These are phyloP conservation scores for Mediolabrus comicus DNA, from an alignment of 108 stramenopile species.

Conservation along the genomic window DNA sequence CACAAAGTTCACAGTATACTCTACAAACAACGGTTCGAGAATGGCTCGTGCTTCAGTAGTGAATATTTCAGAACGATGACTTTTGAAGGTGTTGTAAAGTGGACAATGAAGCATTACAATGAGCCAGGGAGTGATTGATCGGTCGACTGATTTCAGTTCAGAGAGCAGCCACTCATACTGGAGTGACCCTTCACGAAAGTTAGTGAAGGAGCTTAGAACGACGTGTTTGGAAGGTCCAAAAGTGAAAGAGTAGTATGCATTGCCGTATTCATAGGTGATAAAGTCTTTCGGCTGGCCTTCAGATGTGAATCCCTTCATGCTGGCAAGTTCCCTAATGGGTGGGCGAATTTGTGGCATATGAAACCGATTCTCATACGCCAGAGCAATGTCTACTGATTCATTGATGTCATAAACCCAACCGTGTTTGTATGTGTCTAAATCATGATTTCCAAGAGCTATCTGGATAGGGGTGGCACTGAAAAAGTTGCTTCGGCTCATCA, in stretches of 20 bases:
- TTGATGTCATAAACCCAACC: constrained; percentile 11
- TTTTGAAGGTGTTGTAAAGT: constrained; percentile 76
- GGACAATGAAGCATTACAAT: constrained; percentile 80
- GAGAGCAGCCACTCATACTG: constrained; percentile 78
- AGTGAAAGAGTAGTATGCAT: constrained; percentile 77
- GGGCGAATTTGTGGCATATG: constrained; percentile 77
- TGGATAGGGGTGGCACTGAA: constrained; percentile 61
- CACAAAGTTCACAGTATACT: constrained; percentile 84
- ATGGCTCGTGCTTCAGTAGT: constrained; percentile 59
- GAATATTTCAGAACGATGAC: constrained; percentile 66
- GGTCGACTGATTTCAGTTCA: constrained; percentile 68
- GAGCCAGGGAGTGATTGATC: constrained; percentile 80
- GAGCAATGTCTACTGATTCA: constrained; percentile 55
- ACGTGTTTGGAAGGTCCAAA: constrained; percentile 74
- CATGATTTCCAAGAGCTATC: constrained; percentile 81
- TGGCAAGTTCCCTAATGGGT: constrained; percentile 46
- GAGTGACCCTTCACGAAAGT: constrained; percentile 58
- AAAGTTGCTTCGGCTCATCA: constrained; percentile 61
- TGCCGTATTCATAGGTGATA: constrained; percentile 79
- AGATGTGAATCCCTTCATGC: constrained; percentile 41
- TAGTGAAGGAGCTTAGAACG: constrained; percentile 73
- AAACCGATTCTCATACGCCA: constrained; percentile 75
- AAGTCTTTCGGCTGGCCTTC: constrained; percentile 59
- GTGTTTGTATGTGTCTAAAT: constrained; percentile 57
- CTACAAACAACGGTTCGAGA: constrained; percentile 81